Evolutionary conservation across 495 filamentous ascomycete species (phyloP).

Genomic region (Hyaloscypha bicolor): DNA sequence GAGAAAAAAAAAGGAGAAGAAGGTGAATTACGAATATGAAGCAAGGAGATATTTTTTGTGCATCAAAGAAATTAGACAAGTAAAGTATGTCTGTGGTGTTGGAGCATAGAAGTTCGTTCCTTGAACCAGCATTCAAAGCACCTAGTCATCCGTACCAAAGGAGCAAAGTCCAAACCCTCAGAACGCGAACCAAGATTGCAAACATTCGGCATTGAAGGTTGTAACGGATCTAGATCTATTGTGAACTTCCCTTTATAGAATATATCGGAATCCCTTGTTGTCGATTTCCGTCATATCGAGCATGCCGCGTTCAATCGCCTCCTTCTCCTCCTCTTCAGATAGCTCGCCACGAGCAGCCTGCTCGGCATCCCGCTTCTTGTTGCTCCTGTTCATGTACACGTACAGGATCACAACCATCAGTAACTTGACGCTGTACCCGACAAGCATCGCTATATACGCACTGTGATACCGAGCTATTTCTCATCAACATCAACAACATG

Average conservation of each 20-base stretch:
- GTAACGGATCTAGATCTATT: no score
- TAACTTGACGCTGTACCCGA: slow-evolving; percentile 47
- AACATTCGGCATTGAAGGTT: no score
- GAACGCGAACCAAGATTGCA: no score
- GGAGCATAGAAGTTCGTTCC: no score
- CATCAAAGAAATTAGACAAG: no score
- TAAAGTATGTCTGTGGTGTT: no score
- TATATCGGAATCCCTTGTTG: slow-evolving; percentile 27
- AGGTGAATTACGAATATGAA: no score
- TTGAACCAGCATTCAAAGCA: no score
- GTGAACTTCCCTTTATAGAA: neutral
- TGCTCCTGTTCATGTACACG: slow-evolving; percentile 61
- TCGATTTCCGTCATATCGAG: slow-evolving; percentile 32
- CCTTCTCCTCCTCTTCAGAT: slow-evolving; percentile 40
- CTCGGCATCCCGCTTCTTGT: slow-evolving; percentile 46
- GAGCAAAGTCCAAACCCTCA: no score
- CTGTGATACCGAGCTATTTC: slow-evolving; percentile 24
- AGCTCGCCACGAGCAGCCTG: slow-evolving; percentile 52
- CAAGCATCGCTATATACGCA: slow-evolving; percentile 30
- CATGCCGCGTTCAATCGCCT: slow-evolving; percentile 68
- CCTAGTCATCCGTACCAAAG: no score
- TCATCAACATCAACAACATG: neutral
- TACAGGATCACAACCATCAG: slow-evolving; percentile 62
- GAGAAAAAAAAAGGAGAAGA: no score
- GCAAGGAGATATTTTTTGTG: no score